Conservation (phyloP, 768 basidiomycete species). For the Sarcodon aspratus region DNA sequence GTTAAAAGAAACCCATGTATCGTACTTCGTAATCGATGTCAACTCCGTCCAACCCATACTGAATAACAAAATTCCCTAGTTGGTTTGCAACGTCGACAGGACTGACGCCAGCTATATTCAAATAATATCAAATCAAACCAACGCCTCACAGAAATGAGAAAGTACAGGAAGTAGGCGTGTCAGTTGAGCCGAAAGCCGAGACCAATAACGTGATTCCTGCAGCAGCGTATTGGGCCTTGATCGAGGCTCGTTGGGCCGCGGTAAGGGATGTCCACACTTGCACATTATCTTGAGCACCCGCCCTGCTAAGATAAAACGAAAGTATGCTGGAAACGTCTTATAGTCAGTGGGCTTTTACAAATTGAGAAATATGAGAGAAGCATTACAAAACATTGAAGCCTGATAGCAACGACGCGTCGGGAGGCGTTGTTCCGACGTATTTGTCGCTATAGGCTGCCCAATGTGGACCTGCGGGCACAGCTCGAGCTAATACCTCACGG, state of each 20-base stretch:
- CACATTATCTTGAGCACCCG: constrained; percentile 51
- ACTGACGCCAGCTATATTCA: constrained; percentile 20
- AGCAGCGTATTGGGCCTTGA: constrained; percentile 41
- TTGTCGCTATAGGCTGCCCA: constrained; percentile 32
- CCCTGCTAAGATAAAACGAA: constrained; percentile 39
- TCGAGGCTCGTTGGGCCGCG: constrained; percentile 29
- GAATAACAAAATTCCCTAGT: constrained; percentile 33
- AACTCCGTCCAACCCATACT: constrained; percentile 37
- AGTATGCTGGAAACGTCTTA: constrained; percentile 19
- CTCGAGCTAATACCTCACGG: constrained; percentile 7
- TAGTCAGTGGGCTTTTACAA: neutral
- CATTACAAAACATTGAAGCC: constrained; percentile 51
- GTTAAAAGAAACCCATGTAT: neutral
- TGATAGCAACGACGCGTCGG: constrained; percentile 32
- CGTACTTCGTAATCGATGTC: constrained; percentile 41
- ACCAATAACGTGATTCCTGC: constrained; percentile 55
- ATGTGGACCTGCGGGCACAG: constrained; percentile 34
- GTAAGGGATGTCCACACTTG: constrained; percentile 40
- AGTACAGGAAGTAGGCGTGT: constrained; percentile 23
- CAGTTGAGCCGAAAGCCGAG: constrained; percentile 48
- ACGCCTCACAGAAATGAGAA: too few relatives aligned
- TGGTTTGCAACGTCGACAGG: constrained; percentile 27
- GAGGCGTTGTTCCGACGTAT: constrained; percentile 35
- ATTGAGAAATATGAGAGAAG: neutral
- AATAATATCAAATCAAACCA: too few relatives aligned